These are phyloP conservation scores for Trichoderma cornu-damae DNA, from an alignment of 2,329 filamentous ascomycete genomes.

Conservation along the genomic window DNA sequence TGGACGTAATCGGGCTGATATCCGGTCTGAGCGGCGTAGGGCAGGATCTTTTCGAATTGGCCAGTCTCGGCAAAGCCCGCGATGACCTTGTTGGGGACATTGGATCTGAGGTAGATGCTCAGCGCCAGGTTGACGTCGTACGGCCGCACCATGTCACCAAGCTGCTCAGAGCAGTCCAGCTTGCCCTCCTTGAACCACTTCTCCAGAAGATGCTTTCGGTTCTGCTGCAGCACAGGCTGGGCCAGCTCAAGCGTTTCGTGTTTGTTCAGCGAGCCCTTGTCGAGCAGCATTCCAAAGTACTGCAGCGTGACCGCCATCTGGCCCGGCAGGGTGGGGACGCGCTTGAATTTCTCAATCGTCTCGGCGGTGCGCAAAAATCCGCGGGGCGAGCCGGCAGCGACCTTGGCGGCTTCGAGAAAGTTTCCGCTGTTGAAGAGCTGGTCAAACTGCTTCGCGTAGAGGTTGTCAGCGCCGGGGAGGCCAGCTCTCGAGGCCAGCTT, in stretches of 20 bases:
- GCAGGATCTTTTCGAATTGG: slow-evolving; percentile 93
- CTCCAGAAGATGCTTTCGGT: slow-evolving; percentile 90
- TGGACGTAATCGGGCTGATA: slow-evolving; percentile 96
- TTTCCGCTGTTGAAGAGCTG: slow-evolving; percentile 74
- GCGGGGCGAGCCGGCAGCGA: slow-evolving; percentile 91
- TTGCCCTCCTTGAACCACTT: slow-evolving; percentile 98
- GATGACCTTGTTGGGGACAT: slow-evolving; percentile 88
- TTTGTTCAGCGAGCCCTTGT: slow-evolving; percentile 88
- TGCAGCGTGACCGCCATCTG: slow-evolving; percentile 93
- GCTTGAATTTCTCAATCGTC: slow-evolving; percentile 95
- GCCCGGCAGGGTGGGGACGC: slow-evolving; percentile 69
- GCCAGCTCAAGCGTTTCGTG: slow-evolving; percentile 93
- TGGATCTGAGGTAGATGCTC: slow-evolving; percentile 83
- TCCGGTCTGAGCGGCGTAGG: slow-evolving; percentile 76
- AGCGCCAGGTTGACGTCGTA: slow-evolving; percentile 87
- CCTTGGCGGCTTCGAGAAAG: slow-evolving; percentile 85
- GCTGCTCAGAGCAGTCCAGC: slow-evolving; percentile 89
- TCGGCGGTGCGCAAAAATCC: slow-evolving; percentile 92
- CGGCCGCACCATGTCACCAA: slow-evolving; percentile 87
- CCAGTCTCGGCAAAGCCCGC: slow-evolving; percentile 92
- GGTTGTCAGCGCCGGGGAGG: slow-evolving; percentile 85
- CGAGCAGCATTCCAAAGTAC: slow-evolving; percentile 95
- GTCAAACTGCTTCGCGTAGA: slow-evolving; percentile 92
- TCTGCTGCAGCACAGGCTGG: slow-evolving; percentile 85
- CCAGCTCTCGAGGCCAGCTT: slow-evolving; percentile 94